Base-by-base conservation (phyloP, 2,329 filamentous ascomycete genomes). In the Ascochyta rabiei region DNA sequence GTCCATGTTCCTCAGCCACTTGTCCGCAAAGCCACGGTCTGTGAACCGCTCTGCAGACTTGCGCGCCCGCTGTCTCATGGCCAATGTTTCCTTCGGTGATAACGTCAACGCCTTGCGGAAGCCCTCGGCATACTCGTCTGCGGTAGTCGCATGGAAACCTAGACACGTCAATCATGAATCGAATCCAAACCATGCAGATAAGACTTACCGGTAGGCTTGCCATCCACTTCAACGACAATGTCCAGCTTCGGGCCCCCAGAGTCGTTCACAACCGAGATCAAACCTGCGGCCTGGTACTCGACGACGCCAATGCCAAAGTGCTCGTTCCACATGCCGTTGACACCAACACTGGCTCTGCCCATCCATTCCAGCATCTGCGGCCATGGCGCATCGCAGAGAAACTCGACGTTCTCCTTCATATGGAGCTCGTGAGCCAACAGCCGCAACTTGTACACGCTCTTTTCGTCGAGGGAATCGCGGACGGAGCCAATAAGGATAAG, bases 271-370 rank as follows among this genome's bases (percentile, higher is more conserved):
- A 99, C 93, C 5, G 89, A 87, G 53, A 99, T 92, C 53, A 99
- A 80, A 1, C 95, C 95, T 0, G 95, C 95, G 4, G 95, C 95
- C 73, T 98, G 93, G 72, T 98, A 99, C 79, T 99, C 95, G 35
- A 99, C 95, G 15, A 98, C 93, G 1, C 95, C 95, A 55, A 99
- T 99, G 19, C 95, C 95, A 73, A 99, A 99, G 75, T 99, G 95
- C 78, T 99, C 95, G 73, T 97, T 98, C 93, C 95, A 87, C 95
- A 99, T 99, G 69, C 90, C 91, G 67, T 99, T 99, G 26, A 96
- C 92, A 44, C 95, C 95, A 1, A 99, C 85, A 16, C 86, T 93
- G 4, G 89, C 87, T 59, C 81, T 86, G 48, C 85, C 80, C 57
- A 98, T 80, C 85, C 90, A 92, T 28, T 89, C 83, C 9, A 97